Base-by-base conservation (phyloP, 441 rosid species). In the Metrosideros polymorpha region DNA sequence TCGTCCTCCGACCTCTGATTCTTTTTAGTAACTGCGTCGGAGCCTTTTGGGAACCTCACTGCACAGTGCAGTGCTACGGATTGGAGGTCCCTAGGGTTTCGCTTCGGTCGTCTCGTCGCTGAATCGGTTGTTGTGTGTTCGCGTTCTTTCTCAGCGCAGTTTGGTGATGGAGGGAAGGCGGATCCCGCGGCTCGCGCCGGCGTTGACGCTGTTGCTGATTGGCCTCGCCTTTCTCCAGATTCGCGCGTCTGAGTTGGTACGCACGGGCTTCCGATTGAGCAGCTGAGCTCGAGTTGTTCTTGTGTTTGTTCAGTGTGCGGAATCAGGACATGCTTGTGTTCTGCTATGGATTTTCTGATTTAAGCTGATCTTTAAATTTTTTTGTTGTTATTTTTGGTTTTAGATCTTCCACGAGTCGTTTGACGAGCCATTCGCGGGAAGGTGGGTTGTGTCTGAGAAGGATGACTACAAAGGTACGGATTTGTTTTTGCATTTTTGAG, bases 331-430 rank as follows among this genome's bases (percentile, higher is more conserved):
- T 29, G 51, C 30, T 59, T 43, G 25, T 47, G 82, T 17, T 19
- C 35, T 3, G 77, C 50, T 54, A 17, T 57, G 51, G 14, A 39
- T 84, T 43, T 15, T 18, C 59, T n/a, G 49, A 82, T 22, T 25
- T 47, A 86, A 61, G 57, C 85, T 71, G 43, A 83, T 83, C 25
- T 15, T n/a, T n/a, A n/a, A n/a, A n/a, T 57, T 12, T 71, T 84
- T 25, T 63, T 32, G 12, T 39, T 18, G 13, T 32, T 18, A 30
- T 61, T 22, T 35, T 71, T 35, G n/a, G 27, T 71, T 71, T 47
- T 84, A 89, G 89, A 75, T 86, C 63, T 89, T 89, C 82, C 87
- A 89, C 45, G 91, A 89, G 84, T 47, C 91, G n/a, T 89, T 89
- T 59, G 85, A 88, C 43, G 55, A 84, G 56, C 50, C 89, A 9